Evolutionary conservation across 768 basidiomycete genomes (phyloP), one percentile per base, ranked within the genome.

Genomic region (Xanthoconium stramineum): DNA sequence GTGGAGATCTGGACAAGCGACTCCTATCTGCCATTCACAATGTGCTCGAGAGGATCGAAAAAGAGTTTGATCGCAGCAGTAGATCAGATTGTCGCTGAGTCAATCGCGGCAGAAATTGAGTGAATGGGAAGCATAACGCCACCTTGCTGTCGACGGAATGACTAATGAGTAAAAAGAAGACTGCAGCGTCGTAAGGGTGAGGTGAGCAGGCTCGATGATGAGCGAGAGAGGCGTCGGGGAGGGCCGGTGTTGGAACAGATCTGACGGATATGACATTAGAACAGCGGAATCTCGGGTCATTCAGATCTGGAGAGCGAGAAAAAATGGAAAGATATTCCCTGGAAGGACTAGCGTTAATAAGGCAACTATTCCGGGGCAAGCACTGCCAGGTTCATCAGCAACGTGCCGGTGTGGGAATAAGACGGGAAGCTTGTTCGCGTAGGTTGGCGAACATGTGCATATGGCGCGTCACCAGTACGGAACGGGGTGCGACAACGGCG

Each of bases 51-150:
- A 20, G 53, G 35, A 39, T 36, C 30, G 15, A 55, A 55, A 44
- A n/a, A 33, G 58, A 45, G 40, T 38, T 50, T 56, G 58, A 63
- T 62, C 61, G 62, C 50, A 47, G 50, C 13, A 57, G 55, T 12
- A 62, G 63, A 64, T 64, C 62, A 58, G 62, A 64, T 64, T 64
- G 63, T 53, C 63, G 54, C 44, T 0, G 33, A 33, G 59, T 14
- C 51, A 56, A 64, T 62, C 52, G 58, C 20, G 58, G 38, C 19
- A 52, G 56, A 50, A 29, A 50, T 43, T 17, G 43, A 24, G 36
- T 37, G 37, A 29, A 46, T 10, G 5, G 32, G 42, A 61, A 60
- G 60, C 55, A 1, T 39, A 19, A 42, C 50, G 61, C 61, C 57
- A 60, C 62, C 30, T 30, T 24, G 20, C 33, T 1, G 33, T 20